phyloP scores from a whole-genome alignment of 768 basidiomycete species.

The Russula sp. region DNA sequence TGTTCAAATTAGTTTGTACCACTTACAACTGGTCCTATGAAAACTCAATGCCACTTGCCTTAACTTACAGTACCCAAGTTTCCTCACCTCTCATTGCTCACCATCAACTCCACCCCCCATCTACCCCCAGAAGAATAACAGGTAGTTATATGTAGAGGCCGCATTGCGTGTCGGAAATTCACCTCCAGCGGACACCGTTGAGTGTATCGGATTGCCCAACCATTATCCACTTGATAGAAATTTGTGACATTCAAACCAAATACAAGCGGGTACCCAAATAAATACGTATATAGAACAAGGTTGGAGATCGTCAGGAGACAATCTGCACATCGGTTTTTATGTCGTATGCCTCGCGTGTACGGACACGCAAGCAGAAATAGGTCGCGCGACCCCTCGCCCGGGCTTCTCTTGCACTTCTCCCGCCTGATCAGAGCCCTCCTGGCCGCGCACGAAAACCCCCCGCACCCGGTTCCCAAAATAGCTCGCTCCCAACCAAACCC shows the following conservation, averaged over 20 bases:
- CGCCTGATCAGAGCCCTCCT: background rate
- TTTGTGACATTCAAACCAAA: background rate
- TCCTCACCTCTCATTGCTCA: too few relatives aligned
- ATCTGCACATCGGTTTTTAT: background rate
- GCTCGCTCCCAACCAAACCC: background rate
- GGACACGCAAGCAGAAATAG: background rate
- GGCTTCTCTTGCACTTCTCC: background rate
- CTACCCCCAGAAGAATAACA: too few relatives aligned
- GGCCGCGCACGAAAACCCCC: background rate
- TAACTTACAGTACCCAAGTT: too few relatives aligned
- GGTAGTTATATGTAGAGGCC: too few relatives aligned
- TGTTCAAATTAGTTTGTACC: too few relatives aligned
- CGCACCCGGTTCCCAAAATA: background rate
- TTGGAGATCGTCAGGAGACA: background rate
- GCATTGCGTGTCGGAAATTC: too few relatives aligned
- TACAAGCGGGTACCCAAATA: background rate
- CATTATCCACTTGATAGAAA: background rate
- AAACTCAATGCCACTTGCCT: too few relatives aligned
- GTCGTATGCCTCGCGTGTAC: background rate
- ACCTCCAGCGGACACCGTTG: background rate
- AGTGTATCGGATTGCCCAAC: background rate
- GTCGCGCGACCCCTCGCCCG: background rate
- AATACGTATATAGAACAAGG: background rate
- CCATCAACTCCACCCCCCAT: too few relatives aligned
- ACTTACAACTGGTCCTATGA: too few relatives aligned